Evolutionary conservation across 2,329 filamentous ascomycete species (phyloP), one percentile per base, ranked within the genome.

Genomic region (Zymoseptoria ardabiliae): DNA sequence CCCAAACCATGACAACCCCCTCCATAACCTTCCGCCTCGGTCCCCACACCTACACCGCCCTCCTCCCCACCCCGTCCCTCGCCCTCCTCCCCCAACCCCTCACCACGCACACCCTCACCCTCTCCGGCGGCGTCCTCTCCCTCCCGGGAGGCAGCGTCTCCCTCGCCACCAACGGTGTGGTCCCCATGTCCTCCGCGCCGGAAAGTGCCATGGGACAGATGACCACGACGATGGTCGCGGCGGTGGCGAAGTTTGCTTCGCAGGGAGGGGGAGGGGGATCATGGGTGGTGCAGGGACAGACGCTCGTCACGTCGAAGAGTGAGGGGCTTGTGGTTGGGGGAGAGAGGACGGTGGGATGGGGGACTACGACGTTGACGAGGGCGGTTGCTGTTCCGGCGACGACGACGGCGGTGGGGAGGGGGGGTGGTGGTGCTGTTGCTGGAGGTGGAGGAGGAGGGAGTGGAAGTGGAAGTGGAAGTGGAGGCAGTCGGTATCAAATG

Each of bases 31-130:
- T 52, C 52, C 58, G 20, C 2, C 35, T 58, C 48, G 52, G 55
- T 1, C n/a, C 49, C 41, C 51, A 55, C 19, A 55, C 50, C 45
- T 52, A 58, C 35, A 61, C 59, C 49, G 56, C 35, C 35, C 49
- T 52, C 22, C 22, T 45, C 51, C 49, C 35, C 35, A 17, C 10
- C 35, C 35, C 35, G 10, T 41, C 35, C 35, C 35, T 41, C 35
- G 35, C 35, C 35, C 35, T 41, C 35, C 35, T 41, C 11, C 35
- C 35, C 35, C 35, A 41, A 41, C 35, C 50, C 35, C 41, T 54
- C 23, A 55, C 54, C 30, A 53, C 48, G 8, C 50, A 35, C 9
- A 60, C 28, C 22, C 49, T 57, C 50, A 58, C 55, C 2, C 30
- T 21, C 13, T 55, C 55, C n/a, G 52, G 51, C 21, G 13, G 17